Conservation (phyloP, 1,284 basidiomycete genomes). For the Retiboletus flavoniger region DNA sequence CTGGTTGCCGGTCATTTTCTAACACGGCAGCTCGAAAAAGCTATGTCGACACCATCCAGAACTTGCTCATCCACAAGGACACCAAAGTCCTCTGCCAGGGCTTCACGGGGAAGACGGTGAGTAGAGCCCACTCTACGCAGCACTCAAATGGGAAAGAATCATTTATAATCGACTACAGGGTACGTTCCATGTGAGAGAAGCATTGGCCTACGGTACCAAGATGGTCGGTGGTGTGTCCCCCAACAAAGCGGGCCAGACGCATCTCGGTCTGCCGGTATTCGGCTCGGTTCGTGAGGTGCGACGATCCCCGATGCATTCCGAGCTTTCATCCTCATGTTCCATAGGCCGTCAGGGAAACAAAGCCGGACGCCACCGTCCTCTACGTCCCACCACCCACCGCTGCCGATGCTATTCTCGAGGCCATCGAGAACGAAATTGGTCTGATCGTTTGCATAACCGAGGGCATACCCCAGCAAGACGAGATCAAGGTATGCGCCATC, state of each 20-base stretch:
- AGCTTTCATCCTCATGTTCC: conserved; percentile 3
- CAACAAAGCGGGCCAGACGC: conserved; percentile 94
- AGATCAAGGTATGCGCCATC: conserved; percentile 69
- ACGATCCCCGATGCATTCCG: conserved; percentile 1
- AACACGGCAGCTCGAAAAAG: conserved; percentile 67
- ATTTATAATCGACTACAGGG: conserved; percentile 52
- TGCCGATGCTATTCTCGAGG: conserved; percentile 95
- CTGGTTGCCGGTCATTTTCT: conserved; percentile 76
- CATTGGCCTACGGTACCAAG: conserved; percentile 91
- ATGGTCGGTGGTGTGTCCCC: conserved; percentile 99
- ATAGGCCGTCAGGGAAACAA: conserved; percentile 79
- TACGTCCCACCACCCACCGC: conserved; percentile 94
- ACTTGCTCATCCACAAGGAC: conserved; percentile 92
- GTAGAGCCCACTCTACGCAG: conserved; percentile 27
- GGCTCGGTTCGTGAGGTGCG: conserved; percentile 87
- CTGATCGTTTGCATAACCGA: conserved; percentile 97
- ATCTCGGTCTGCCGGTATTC: conserved; percentile 95
- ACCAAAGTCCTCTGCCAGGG: conserved; percentile 94
- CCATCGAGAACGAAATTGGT: conserved; percentile 95
- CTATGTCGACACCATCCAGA: conserved; percentile 90
- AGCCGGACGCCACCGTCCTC: conserved; percentile 91
- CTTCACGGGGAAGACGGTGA: conserved; percentile 95
- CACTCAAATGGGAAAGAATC: not conserved
- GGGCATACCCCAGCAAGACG: conserved; percentile 94
- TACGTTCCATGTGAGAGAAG: conserved; percentile 96